Evolutionary conservation across 2,329 filamentous ascomycete genomes (phyloP), one percentile per base, ranked within the genome.

Genomic region (Hypoxylon sp.): DNA sequence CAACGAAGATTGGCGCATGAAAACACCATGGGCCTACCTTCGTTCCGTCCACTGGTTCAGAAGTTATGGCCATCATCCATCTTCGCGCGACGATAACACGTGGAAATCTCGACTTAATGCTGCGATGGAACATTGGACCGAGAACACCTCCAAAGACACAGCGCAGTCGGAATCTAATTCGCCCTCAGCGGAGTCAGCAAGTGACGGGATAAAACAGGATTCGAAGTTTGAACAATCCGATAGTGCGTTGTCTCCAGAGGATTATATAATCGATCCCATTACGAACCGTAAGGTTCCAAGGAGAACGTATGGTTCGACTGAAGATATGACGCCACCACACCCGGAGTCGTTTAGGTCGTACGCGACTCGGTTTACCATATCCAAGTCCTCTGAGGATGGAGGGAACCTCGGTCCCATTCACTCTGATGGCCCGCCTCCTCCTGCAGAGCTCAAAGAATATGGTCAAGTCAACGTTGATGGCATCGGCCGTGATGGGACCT

Each of bases 181-280:
- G 22, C 22, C 38, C 16, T 20, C 44, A 40, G 44, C 38, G 16
- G 24, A 28, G 14, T 33, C 51, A 40, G 30, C 33, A 59, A 38
- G 32, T n/a, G 38, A 51, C 36, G 40, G 55, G 32, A 12, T 58
- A 33, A 24, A 49, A 9, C 16, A 56, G 12, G 40, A 26, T 16
- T 28, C 53, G 18, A 24, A 65, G 24, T 24, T 22, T 45, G 50
- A 28, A 22, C 42, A 60, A 30, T 28, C 46, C 8, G 40, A 52
- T 20, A 51, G 51, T 6, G 46, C 48, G 6, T 54, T 57, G 14
- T 54, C 64, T 20, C 50, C 24, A 22, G 67, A 70, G 1, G 79
- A 79, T 7, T 83, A 80, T 49, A 74, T 80, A 18, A 87, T 89
- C 44, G 86, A 89, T 60, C 86, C 86, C 2, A 87, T 89, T 62